These are phyloP conservation scores for Tylopilus felleus DNA, from an alignment of 768 basidiomycete species.

Conservation along the genomic window DNA sequence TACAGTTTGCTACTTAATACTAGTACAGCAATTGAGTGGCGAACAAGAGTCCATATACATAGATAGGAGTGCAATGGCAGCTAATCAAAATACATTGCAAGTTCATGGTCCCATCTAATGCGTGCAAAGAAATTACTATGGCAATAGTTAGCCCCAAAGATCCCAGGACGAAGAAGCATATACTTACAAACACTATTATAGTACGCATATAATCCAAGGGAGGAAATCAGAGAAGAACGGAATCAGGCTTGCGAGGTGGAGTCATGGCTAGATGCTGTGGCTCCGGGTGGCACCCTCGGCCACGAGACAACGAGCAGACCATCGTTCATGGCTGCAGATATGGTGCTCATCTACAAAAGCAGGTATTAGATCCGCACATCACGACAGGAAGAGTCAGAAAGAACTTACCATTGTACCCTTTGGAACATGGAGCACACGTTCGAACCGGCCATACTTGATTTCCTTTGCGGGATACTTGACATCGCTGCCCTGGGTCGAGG, in stretches of 20 bases:
- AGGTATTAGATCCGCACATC: neutral
- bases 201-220: neutral
- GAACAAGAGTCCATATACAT: neutral
- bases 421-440: conserved; percentile 36
- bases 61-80: neutral
- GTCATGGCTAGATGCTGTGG: conserved; percentile 11
- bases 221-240: neutral
- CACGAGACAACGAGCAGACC: conserved; percentile 40
- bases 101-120: neutral
- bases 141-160: conserved; percentile 8
- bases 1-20: neutral
- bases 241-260: neutral
- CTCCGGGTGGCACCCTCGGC: conserved; percentile 29
- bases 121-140: neutral
- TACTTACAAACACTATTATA: conserved; percentile 3
- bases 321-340: conserved; percentile 38
- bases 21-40: neutral
- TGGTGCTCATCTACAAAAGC: conserved; percentile 30
- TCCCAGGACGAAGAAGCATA: neutral
- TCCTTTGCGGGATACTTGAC: conserved; percentile 33
- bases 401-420: conserved; percentile 34
- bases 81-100: neutral
- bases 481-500: conserved; percentile 15
- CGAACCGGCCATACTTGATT: conserved; percentile 40
- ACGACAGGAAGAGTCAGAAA: neutral